Evolutionary conservation across 2,329 filamentous ascomycete genomes (phyloP), one percentile per base, ranked within the genome.

Genomic region (Colletotrichum musicola): DNA sequence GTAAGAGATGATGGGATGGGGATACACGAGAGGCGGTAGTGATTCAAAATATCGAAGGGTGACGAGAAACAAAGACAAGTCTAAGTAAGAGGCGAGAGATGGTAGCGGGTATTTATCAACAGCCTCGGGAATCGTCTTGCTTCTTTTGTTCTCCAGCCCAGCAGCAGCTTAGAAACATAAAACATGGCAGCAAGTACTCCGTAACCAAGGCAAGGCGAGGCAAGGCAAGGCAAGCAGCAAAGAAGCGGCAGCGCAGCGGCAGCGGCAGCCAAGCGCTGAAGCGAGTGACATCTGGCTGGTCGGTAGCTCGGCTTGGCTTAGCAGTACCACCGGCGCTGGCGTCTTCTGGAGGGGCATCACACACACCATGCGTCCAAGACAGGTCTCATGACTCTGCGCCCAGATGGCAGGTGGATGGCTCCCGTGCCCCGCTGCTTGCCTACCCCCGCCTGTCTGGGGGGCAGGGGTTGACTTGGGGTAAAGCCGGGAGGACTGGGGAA

Each of bases 321-420:
- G 62, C 18, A 42, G 62, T 64, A 25, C 18, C 56, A 64, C 62
- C 27, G 25, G 42, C 51, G 27, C 27, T 20, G 30, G 61, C 22
- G 27, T 30, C 27, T 10, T 30, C 7, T 30, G 61, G 44, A 44
- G 2, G 47, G 46, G 54, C 44, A 63, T 63, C 59, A 40, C 30
- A 35, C 64, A 53, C 64, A 64, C 64, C 53, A 64, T 30, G 51
- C 44, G 62, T 35, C 54, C 46, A 58, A 64, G 61, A 68, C 61
- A 47, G 61, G 61, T 64, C 65, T 55, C 65, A 68, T 68, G 65
- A 68, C 61, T 64, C 38, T 59, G 38, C 16, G 27, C 14, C 25
- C 18, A 50, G 54, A 47, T 68, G 65, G 65, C 65, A 68, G 65
- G 65, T 68, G 65, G 61, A 54, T 64, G 47, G 61, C 47, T 68